Evolutionary conservation across 495 filamentous ascomycete species (phyloP).

Genomic region (Talaromyces liani): DNA sequence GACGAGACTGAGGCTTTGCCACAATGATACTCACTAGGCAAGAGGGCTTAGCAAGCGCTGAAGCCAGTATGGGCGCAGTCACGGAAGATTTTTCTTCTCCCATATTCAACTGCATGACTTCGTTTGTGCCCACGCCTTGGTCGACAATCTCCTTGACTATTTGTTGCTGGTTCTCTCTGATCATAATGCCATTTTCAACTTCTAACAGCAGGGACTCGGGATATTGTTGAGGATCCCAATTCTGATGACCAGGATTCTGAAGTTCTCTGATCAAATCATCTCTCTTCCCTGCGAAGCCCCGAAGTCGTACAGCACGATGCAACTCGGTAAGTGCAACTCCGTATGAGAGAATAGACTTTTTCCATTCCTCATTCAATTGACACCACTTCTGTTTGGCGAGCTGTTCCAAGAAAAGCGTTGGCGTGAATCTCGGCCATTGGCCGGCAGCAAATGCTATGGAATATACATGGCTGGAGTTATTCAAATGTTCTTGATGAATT

Average conservation of each 20-base stretch:
- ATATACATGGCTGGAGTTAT: neutral
- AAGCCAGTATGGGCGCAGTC: slow-evolving; percentile 54
- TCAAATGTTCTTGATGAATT: neutral
- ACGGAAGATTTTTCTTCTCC: slow-evolving; percentile 63
- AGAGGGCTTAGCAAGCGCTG: slow-evolving; percentile 40
- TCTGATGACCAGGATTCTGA: slow-evolving; percentile 39
- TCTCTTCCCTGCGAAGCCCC: neutral
- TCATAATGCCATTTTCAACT: slow-evolving; percentile 51
- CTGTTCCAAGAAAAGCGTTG: slow-evolving; percentile 17
- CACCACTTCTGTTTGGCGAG: slow-evolving; percentile 13
- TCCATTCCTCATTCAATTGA: slow-evolving; percentile 13
- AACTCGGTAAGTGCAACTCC: slow-evolving; percentile 25
- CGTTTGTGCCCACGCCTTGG: slow-evolving; percentile 32
- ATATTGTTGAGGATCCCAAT: slow-evolving; percentile 37
- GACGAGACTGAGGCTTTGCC: slow-evolving; percentile 48
- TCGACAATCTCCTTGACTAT: slow-evolving; percentile 48
- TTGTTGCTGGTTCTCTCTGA: slow-evolving; percentile 48
- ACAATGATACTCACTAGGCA: slow-evolving; percentile 52
- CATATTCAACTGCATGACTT: slow-evolving; percentile 63
- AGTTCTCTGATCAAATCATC: slow-evolving; percentile 43
- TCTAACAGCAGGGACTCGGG: slow-evolving; percentile 54
- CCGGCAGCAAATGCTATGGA: neutral
- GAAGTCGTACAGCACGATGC: slow-evolving; percentile 25
- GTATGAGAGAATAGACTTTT: slow-evolving; percentile 15
- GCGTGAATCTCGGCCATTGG: slow-evolving; percentile 15